phyloP scores from a whole-genome alignment of 169 alveolate species.

The Plasmodium sp. region DNA sequence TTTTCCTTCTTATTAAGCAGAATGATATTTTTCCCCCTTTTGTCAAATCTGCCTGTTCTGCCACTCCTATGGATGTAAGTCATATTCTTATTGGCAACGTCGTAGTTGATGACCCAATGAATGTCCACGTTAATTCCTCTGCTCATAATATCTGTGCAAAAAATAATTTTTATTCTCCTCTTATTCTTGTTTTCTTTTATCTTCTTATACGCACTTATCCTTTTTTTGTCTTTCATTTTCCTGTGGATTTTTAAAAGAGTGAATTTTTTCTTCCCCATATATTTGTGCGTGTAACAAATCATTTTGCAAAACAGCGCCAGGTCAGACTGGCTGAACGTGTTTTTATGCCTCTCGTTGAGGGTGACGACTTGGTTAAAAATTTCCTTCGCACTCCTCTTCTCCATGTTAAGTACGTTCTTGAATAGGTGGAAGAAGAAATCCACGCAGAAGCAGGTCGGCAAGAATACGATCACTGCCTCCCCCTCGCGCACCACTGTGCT shows the following conservation, averaged over 20 bases:
- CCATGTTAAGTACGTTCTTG: constrained; percentile 18
- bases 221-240: constrained; percentile 71
- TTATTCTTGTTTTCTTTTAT: constrained; percentile 8
- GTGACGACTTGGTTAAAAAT: background rate
- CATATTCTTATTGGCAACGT: constrained; percentile 65
- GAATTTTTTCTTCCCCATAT: constrained; percentile 52
- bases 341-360: constrained; percentile 4
- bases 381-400: background rate
- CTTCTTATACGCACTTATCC: constrained; percentile 36
- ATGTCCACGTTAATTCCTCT: constrained; percentile 61
- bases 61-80: constrained; percentile 71
- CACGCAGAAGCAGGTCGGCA: constrained; percentile 56
- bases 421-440: constrained; percentile 45
- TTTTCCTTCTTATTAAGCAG: constrained; percentile 52
- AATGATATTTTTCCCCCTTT: constrained; percentile 41
- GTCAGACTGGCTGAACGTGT: constrained; percentile 3
- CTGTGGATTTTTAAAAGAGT: constrained; percentile 63
- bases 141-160: constrained; percentile 66
- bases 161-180: constrained; percentile 7
- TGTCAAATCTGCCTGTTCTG: constrained; percentile 62
- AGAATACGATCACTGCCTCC: constrained; percentile 28
- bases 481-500: constrained; percentile 34
- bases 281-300: constrained; percentile 41
- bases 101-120: constrained; percentile 62
- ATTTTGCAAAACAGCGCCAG: constrained; percentile 10